Evolutionary conservation across 23 red algal species (phyloP).

Genomic region (Cyanidiococcus yangmingshanensis): DNA sequence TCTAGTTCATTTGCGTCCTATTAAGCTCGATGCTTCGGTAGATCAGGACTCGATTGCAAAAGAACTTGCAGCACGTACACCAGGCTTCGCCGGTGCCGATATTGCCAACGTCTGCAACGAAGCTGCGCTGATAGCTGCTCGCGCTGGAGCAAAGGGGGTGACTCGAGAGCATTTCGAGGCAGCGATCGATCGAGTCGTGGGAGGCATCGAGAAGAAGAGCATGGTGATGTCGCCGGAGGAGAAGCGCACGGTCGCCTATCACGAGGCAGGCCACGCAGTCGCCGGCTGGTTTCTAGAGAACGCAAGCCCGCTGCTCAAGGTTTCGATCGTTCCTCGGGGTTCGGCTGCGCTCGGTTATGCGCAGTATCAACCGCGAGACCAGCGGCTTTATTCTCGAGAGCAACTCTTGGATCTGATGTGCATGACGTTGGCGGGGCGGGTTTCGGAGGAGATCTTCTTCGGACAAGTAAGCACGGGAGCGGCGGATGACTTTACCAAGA

Average conservation of each 20-base stretch:
- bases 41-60: conserved; percentile 79
- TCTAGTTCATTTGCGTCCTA: conserved; percentile 54
- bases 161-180: conserved; percentile 71
- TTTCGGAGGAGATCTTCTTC: conserved; percentile 97
- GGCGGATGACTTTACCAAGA: conserved; percentile 92
- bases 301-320: conserved; percentile 89
- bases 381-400: conserved; percentile 56
- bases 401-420: conserved; percentile 79
- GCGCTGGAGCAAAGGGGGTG: conserved; percentile 47
- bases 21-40: conserved; percentile 65
- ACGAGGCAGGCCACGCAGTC: conserved; percentile 98
- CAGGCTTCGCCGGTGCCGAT: conserved; percentile 86
- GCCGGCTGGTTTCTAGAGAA: conserved; percentile 96
- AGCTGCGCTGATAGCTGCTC: conserved; percentile 82
- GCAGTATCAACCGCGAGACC: conserved; percentile 88
- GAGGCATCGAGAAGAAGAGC: conserved; percentile 95
- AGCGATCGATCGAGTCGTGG: conserved; percentile 88
- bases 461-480: conserved; percentile 77
- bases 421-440: conserved; percentile 93
- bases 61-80: conserved; percentile 67
- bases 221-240: conserved; percentile 98
- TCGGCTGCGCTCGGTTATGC: conserved; percentile 88
- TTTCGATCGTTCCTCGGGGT: conserved; percentile 92
- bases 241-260: conserved; percentile 93
- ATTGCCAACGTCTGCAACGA: conserved; percentile 99